Percentiles rank a stretch among this genome's conserved stretches.
Evolutionary conservation across 176 grass and related monocot genomes (phyloP).

Genomic region (Chloris gayana): DNA sequence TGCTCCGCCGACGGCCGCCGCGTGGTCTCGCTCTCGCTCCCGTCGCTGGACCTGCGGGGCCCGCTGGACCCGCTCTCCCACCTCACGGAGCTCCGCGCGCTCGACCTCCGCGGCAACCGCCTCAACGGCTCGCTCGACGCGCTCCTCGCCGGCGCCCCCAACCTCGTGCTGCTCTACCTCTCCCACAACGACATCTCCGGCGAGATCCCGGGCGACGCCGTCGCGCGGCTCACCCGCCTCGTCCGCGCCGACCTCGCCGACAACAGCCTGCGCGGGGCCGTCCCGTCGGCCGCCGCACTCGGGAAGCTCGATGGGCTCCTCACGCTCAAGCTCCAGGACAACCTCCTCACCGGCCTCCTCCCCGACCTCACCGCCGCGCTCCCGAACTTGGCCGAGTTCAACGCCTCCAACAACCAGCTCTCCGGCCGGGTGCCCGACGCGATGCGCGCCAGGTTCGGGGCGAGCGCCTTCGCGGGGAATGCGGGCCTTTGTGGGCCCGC

Average conservation of each 20-base stretch:
- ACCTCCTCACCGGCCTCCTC: slow-evolving; percentile 64
- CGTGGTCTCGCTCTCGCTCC: slow-evolving; percentile 59
- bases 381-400: slow-evolving; percentile 61
- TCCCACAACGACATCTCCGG: slow-evolving; percentile 71
- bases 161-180: slow-evolving; percentile 76
- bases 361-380: slow-evolving; percentile 47
- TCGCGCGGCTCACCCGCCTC: slow-evolving; percentile 39
- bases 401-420: slow-evolving; percentile 80
- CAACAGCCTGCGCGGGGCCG: slow-evolving; percentile 61
- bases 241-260: slow-evolving; percentile 61
- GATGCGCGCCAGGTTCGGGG: slow-evolving; percentile 57
- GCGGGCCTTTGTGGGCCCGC: slow-evolving; percentile 45
- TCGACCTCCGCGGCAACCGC: slow-evolving; percentile 78
- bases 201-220: slow-evolving; percentile 28
- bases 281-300: slow-evolving; percentile 54
- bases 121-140: slow-evolving; percentile 74
- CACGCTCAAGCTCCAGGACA: slow-evolving; percentile 73
- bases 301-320: slow-evolving; percentile 50
- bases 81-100: slow-evolving; percentile 64
- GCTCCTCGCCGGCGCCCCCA: slow-evolving; percentile 54
- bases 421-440: slow-evolving; percentile 63
- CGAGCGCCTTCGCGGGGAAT: slow-evolving; percentile 55
- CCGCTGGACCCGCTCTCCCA: slow-evolving; percentile 61
- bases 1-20: slow-evolving; percentile 58
- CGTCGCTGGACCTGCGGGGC: slow-evolving; percentile 70